Base-by-base conservation (phyloP, 345 rosid genomes). In the Gossypium bickii region DNA sequence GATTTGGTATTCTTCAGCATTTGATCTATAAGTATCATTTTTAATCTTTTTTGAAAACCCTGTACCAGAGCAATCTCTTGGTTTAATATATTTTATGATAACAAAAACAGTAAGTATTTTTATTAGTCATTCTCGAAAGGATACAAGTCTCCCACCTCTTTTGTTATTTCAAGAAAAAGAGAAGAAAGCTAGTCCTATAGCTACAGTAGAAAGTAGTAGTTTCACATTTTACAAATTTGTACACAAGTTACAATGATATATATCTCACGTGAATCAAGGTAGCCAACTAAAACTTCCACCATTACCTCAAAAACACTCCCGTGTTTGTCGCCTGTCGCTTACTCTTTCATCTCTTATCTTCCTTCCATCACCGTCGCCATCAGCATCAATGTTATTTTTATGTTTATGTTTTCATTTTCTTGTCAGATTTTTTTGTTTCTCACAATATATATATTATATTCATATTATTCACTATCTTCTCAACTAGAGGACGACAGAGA, bases 261-360 rank as follows among this genome's bases (percentile, higher is more conserved):
- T 34, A 5, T 34, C 25, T 67, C 56, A 47, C 71, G 38, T 67
- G 56, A 67, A 22, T 47, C 71, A 47, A 67, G 25, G 25, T 25
- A 38, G 12, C 7, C 48, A 16, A 13, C 51, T 34, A 34, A 34
- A 34, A 47, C 38, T 48, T 24, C 72, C 52, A 47, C 62, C 74
- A 70, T n/a, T n/a, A 12, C 62, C 73, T 18, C 74, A 71, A 71
- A 61, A 61, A 17, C 59, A 12, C 68, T 60, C 76, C 69, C 76
- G 69, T 29, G 76, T 73, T 73, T 48, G 18, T 73, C 69, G 76
- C 76, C 16, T 45, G 27, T 47, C 51, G 51, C 51, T 12, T 5
- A 47, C n/a, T 72, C 47, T 73, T 22, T 34, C 34, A 11, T 67
- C 38, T 12, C 1, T 10, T 47, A 15, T 10, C 25, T 11, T 12